Evolutionary conservation across 768 basidiomycete species (phyloP).

Genomic region (Paxillus involutus): DNA sequence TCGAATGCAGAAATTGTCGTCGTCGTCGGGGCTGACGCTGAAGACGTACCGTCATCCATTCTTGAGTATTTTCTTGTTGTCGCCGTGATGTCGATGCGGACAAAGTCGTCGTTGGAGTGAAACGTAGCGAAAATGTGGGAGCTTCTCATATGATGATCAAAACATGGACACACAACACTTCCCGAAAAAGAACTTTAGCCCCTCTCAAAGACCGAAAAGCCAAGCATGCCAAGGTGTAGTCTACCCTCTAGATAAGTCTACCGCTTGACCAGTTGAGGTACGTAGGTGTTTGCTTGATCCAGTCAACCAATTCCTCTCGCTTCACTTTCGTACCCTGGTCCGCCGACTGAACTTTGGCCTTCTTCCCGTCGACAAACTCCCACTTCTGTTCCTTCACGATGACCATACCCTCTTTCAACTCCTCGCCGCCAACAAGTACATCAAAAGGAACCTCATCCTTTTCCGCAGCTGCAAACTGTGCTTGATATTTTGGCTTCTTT

Average conservation of each 20-base stretch:
- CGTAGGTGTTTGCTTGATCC: slow-evolving; percentile 49
- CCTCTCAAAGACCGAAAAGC: neutral
- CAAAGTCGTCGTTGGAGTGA: neutral
- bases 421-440: slow-evolving; percentile 85
- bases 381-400: slow-evolving; percentile 90
- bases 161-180: neutral
- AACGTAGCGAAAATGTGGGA: neutral
- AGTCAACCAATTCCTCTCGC: slow-evolving; percentile 59
- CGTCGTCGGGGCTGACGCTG: slow-evolving; percentile 74
- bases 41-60: slow-evolving; percentile 78
- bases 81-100: slow-evolving; percentile 3
- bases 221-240: neutral
- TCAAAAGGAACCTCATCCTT: slow-evolving; percentile 92
- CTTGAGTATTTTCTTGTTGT: slow-evolving; percentile 34
- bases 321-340: slow-evolving; percentile 68
- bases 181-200: neutral
- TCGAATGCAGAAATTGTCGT: slow-evolving; percentile 49
- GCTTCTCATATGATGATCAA: neutral
- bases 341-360: slow-evolving; percentile 55
- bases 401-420: slow-evolving; percentile 81
- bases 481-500: slow-evolving; percentile 82
- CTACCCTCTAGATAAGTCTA: slow-evolving; percentile 21
- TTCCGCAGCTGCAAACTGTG: slow-evolving; percentile 90
- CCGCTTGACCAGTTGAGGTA: slow-evolving; percentile 33
- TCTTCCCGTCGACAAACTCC: slow-evolving; percentile 73